A percentile compares a stretch with the other conserved stretches of the same genome.
These are phyloP conservation scores for Phytophthora constricta DNA, from an alignment of 352 stramenopile genomes.

Conservation along the genomic window DNA sequence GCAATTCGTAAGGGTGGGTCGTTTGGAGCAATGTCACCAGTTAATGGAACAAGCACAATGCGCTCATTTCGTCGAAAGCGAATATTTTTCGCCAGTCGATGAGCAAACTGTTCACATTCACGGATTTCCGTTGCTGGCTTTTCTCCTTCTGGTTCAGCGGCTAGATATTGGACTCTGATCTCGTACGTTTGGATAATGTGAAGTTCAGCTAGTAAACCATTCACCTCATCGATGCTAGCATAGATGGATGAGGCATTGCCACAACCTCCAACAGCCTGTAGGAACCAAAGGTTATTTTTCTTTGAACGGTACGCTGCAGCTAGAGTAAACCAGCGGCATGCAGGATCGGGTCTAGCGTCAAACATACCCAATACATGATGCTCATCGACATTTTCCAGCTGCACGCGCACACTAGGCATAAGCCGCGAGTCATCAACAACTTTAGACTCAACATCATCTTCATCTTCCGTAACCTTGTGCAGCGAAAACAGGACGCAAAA, in stretches of 20 bases:
- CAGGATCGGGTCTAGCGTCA: slow-evolving; percentile 35
- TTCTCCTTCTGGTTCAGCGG: slow-evolving; percentile 14
- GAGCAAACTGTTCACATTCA: slow-evolving; percentile 53
- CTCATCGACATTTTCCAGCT: slow-evolving; percentile 64
- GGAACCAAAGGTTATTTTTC: slow-evolving; percentile 53
- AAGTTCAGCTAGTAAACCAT: slow-evolving; percentile 48
- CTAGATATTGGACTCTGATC: slow-evolving; percentile 48
- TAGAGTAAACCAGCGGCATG: slow-evolving; percentile 61
- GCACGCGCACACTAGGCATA: slow-evolving; percentile 28
- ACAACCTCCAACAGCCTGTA: slow-evolving; percentile 54
- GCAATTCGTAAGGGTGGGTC: slow-evolving; percentile 38
- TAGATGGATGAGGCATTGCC: slow-evolving; percentile 59
- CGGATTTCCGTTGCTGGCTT: background rate
- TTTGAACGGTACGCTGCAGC: slow-evolving; percentile 60
- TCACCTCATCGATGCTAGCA: slow-evolving; percentile 57
- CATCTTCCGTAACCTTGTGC: slow-evolving; percentile 38
- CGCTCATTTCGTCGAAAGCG: slow-evolving; percentile 67
- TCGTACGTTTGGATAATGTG: slow-evolving; percentile 73
- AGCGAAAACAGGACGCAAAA: slow-evolving; percentile 65
- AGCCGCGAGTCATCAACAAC: background rate
- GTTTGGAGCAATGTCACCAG: background rate
- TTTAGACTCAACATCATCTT: slow-evolving; percentile 8
- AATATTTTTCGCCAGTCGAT: slow-evolving; percentile 62
- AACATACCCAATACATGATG: slow-evolving; percentile 55
- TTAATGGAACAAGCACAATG: slow-evolving; percentile 42